phyloP scores from a whole-genome alignment of 1,139 yeast genomes.

The Candida sanyaensis region DNA sequence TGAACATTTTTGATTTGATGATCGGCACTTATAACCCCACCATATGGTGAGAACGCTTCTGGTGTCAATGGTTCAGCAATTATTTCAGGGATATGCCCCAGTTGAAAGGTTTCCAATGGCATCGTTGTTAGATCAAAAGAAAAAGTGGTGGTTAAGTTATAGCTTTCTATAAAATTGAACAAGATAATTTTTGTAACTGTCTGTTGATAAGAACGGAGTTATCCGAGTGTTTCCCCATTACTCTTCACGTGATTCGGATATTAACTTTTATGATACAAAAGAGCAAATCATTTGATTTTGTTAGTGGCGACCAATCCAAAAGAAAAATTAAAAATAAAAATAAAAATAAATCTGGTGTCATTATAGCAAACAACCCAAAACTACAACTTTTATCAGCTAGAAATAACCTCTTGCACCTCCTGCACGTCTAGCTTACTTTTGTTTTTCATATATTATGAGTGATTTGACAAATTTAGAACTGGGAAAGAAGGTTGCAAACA shows the following conservation, averaged over 20 bases:
- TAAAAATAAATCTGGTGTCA: constrained; percentile 4
- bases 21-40: constrained; percentile 50
- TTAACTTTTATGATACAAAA: neutral
- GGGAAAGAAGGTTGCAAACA: neutral
- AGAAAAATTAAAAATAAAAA: neutral
- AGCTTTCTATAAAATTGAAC: neutral
- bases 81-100: constrained; percentile 23
- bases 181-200: neutral
- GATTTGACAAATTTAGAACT: constrained; percentile 8
- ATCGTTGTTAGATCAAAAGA: constrained; percentile 18
- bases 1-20: constrained; percentile 36
- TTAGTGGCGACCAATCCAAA: neutral
- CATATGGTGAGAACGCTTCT: constrained; percentile 41
- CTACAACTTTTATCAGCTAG: no score
- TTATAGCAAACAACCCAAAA: neutral
- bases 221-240: constrained; percentile 1
- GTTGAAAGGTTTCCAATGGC: constrained; percentile 44
- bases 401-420: neutral
- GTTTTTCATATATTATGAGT: constrained; percentile 4
- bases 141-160: neutral
- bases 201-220: constrained; percentile 2
- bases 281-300: neutral
- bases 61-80: constrained; percentile 44
- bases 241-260: neutral
- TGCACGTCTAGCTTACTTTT: neutral